These are phyloP conservation scores for Pseudogymnoascus destructans DNA, from an alignment of 2,329 filamentous ascomycete species.

Conservation along the genomic window DNA sequence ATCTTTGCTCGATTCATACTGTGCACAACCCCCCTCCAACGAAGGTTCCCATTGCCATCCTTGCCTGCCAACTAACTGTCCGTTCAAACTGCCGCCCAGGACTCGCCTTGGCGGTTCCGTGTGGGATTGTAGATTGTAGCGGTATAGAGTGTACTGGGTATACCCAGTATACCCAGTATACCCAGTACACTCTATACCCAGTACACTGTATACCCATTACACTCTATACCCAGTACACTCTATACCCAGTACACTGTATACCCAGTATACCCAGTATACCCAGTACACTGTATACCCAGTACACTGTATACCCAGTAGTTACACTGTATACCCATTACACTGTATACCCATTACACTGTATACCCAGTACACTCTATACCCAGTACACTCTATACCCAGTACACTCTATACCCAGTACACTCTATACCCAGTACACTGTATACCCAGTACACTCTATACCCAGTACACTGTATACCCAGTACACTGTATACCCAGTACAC, in stretches of 20 bases:
- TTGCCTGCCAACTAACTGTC: not conserved
- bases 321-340: not conserved
- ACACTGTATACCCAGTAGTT: no score
- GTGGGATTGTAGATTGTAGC: not conserved
- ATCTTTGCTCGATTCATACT: not conserved
- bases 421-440: not conserved
- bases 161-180: not conserved
- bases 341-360: not conserved
- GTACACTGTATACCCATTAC: not conserved
- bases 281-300: no score
- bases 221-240: not conserved
- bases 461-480: not conserved
- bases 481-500: not conserved
- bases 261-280: not conserved
- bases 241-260: not conserved
- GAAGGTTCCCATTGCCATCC: not conserved
- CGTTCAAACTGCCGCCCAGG: not conserved
- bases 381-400: not conserved
- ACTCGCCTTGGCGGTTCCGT: not conserved
- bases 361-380: not conserved
- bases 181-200: not conserved
- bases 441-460: not conserved
- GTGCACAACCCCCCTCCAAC: not conserved
- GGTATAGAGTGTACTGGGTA: not conserved
- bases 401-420: not conserved